Evolutionary conservation across 163 green algal species (phyloP), one percentile per base, ranked within the genome.

Genomic region (Chlorella variabilis): DNA sequence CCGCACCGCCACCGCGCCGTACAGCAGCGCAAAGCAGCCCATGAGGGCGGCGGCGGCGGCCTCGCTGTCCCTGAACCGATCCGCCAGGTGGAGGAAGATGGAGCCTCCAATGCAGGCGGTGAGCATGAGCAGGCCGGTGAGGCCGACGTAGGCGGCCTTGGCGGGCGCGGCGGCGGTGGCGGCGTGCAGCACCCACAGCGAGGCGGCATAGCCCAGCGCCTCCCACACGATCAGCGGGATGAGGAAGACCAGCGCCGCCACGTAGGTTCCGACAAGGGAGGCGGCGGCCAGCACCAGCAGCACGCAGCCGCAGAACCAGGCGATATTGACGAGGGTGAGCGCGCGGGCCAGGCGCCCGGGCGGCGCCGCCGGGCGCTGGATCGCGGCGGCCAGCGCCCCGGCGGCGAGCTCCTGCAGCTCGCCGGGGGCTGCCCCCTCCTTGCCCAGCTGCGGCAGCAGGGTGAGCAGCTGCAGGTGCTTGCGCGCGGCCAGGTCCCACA

Each of bases 121-220:
- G 42, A 82, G n/a, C 42, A 66, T 45, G 29, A 82, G 62, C 21
- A 82, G 75, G 61, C 61, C 75, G 15, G 49, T 49, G 23, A 82
- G 75, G 45, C 33, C 75, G 23, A 75, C 36, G 45, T 82, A 66
- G 1, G 75, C 61, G 6, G 75, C 75, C 0, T 61, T 42, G 2
- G 27, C 42, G 34, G 56, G 61, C n/a, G 27, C 9, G 61, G 7
- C 23, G 25, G 2, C 6, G 1, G 45, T 66, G 31, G 75, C 62
- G 31, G 36, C 29, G 9, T 56, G 45, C 2, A 82, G 42, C 23
- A 82, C 7, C 23, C 17, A 36, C 5, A 54, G 27, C 11, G 34
- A 54, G 38, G 54, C 73, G 17, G 56, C 48, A 11, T 70, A 58
- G 36, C 73, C 54, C 11, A 76, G 13, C 4, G 58, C 73, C 73